Conservation (phyloP, 2,329 filamentous ascomycete species). For the Xylaria sp. region DNA sequence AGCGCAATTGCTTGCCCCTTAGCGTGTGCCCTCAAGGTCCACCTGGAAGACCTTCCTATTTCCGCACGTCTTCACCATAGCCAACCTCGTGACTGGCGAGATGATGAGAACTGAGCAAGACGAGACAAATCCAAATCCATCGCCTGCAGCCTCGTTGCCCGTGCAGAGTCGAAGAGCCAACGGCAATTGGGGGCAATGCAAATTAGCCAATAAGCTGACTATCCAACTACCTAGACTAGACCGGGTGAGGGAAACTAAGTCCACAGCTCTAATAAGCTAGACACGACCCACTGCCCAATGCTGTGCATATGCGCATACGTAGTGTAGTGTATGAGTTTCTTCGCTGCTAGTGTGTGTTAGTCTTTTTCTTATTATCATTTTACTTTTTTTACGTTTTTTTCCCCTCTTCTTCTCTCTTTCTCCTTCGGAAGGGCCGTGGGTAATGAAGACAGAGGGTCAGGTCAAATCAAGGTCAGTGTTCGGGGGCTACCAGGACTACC, state of each 20-base stretch:
- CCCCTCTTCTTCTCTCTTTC: not conserved
- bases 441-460: not conserved
- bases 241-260: not conserved
- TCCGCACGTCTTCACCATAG: not conserved
- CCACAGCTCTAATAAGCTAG: conserved; percentile 2
- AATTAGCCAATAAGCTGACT: not conserved
- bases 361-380: not conserved
- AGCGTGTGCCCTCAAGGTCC: not conserved
- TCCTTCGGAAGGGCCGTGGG: not conserved
- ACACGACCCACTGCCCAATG: not conserved
- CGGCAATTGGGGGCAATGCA: conserved; percentile 4
- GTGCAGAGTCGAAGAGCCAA: conserved; percentile 11
- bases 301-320: not conserved
- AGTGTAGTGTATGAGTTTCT: too few relatives aligned
- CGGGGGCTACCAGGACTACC: too few relatives aligned
- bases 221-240: not conserved
- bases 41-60: not conserved
- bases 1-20: not conserved
- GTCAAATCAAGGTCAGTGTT: too few relatives aligned
- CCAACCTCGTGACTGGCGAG: conserved; percentile 7
- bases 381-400: too few relatives aligned
- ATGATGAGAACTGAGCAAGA: not conserved
- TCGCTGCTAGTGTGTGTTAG: not conserved
- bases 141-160: conserved; percentile 1
- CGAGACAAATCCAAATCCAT: conserved; percentile 2